These are phyloP conservation scores for Neurospora pannonica DNA, from an alignment of 495 filamentous ascomycete genomes.

Conservation along the genomic window DNA sequence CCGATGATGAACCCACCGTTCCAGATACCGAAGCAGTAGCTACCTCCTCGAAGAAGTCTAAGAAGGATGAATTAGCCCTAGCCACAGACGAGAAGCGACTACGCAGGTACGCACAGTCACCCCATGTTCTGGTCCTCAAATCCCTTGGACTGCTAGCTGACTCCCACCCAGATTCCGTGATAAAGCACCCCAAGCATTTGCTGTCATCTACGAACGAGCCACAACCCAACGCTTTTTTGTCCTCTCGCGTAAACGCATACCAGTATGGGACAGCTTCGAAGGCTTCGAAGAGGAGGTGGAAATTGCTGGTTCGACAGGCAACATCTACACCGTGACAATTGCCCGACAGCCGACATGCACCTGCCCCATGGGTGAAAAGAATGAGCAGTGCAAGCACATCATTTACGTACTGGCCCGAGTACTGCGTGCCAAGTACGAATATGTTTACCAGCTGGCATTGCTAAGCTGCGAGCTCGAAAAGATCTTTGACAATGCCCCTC, in stretches of 20 bases:
- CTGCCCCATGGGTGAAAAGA: conserved; percentile 53
- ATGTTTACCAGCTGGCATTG: conserved; percentile 69
- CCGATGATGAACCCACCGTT: background rate
- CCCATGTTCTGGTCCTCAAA: background rate
- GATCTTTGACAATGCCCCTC: conserved; percentile 49
- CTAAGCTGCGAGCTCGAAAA: conserved; percentile 53
- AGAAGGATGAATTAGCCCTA: background rate
- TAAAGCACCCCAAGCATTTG: conserved; percentile 25
- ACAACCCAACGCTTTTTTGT: conserved; percentile 36
- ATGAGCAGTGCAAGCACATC: conserved; percentile 63
- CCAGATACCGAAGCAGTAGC: background rate
- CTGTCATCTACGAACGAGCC: conserved; percentile 28
- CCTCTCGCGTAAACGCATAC: conserved; percentile 24
- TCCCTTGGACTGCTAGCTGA: background rate
- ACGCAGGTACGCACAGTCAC: conserved; percentile 4
- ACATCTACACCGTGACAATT: conserved; percentile 54
- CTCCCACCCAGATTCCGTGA: conserved; percentile 22
- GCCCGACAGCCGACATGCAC: conserved; percentile 51
- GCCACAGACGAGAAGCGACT: conserved; percentile 10
- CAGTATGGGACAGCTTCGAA: conserved; percentile 6
- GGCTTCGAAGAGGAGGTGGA: conserved; percentile 41
- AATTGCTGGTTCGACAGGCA: conserved; percentile 65
- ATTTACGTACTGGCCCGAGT: conserved; percentile 51
- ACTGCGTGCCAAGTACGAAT: conserved; percentile 50
- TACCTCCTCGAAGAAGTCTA: background rate